These are phyloP conservation scores for Amauroascus verrucosus DNA, from an alignment of 2,329 filamentous ascomycete species.

Conservation along the genomic window DNA sequence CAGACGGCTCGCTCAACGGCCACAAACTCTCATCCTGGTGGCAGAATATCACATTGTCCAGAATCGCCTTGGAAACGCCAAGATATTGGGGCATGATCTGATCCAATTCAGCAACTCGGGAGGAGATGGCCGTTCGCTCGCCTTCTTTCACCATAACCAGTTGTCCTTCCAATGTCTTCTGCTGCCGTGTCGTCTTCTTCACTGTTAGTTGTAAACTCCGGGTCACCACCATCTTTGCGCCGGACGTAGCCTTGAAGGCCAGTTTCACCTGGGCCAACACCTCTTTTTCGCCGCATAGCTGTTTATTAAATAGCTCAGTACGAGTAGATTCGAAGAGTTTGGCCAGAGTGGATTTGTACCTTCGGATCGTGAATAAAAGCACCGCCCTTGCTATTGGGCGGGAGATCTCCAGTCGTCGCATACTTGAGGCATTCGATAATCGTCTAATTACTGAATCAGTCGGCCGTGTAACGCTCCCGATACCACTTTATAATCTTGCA, in stretches of 20 bases:
- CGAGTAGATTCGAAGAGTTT: neutral
- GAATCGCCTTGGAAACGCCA: constrained; percentile 77
- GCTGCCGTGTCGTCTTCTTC: constrained; percentile 63
- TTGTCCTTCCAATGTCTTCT: constrained; percentile 77
- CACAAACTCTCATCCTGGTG: constrained; percentile 96
- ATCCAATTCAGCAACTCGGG: constrained; percentile 70
- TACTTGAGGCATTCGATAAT: constrained; percentile 99
- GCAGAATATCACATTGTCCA: constrained; percentile 95
- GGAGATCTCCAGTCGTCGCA: constrained; percentile 86
- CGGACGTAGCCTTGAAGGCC: constrained; percentile 68
- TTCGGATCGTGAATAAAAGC: constrained; percentile 98
- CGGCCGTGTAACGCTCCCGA: neutral
- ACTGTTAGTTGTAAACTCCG: constrained; percentile 77
- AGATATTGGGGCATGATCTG: constrained; percentile 73
- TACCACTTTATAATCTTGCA: neutral
- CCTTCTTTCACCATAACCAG: constrained; percentile 67
- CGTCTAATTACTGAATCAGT: constrained; percentile 44
- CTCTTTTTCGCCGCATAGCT: constrained; percentile 75
- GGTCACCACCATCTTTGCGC: constrained; percentile 69
- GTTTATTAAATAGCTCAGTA: constrained; percentile 1
- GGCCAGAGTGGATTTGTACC: constrained; percentile 32
- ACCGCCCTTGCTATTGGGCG: constrained; percentile 77
- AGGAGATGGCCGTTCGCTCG: constrained; percentile 68
- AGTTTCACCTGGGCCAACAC: constrained; percentile 87
- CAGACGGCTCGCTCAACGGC: constrained; percentile 81